phyloP scores from a whole-genome alignment of 1,284 basidiomycete genomes.

The Leucoagaricus sp. region DNA sequence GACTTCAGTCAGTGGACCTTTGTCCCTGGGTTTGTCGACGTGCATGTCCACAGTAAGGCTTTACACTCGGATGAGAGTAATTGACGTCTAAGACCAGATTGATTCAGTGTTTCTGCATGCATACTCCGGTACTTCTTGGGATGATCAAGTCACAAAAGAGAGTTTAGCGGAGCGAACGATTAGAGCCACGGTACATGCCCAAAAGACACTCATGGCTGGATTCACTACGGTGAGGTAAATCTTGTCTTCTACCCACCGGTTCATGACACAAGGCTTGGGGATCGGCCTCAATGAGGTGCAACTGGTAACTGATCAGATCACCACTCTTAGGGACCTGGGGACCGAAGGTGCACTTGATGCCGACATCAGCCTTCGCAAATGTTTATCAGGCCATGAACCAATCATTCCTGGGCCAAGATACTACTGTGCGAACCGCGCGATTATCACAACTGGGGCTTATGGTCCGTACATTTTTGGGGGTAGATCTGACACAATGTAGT shows the following conservation, averaged over 20 bases:
- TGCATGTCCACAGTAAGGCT: constrained; percentile 62
- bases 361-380: constrained; percentile 60
- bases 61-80: background rate
- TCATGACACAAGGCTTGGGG: background rate
- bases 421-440: constrained; percentile 61
- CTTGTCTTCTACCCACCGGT: background rate
- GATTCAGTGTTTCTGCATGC: constrained; percentile 60
- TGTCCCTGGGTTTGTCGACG: constrained; percentile 67
- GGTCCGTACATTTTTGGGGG: constrained; percentile 34
- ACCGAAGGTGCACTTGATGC: constrained; percentile 68
- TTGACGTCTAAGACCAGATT: background rate
- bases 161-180: constrained; percentile 53
- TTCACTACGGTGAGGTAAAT: constrained; percentile 66
- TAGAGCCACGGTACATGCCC: constrained; percentile 63
- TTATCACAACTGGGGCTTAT: constrained; percentile 64
- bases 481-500: background rate
- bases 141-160: constrained; percentile 64
- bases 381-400: constrained; percentile 44
- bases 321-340: constrained; percentile 52
- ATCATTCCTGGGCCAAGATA: constrained; percentile 65
- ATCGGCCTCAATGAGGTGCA: background rate
- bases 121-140: constrained; percentile 61
- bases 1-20: constrained; percentile 55
- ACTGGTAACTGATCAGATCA: background rate
- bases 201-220: constrained; percentile 60